Base-by-base conservation (phyloP, 2,329 filamentous ascomycete genomes). In the Fusarium floridanum region DNA sequence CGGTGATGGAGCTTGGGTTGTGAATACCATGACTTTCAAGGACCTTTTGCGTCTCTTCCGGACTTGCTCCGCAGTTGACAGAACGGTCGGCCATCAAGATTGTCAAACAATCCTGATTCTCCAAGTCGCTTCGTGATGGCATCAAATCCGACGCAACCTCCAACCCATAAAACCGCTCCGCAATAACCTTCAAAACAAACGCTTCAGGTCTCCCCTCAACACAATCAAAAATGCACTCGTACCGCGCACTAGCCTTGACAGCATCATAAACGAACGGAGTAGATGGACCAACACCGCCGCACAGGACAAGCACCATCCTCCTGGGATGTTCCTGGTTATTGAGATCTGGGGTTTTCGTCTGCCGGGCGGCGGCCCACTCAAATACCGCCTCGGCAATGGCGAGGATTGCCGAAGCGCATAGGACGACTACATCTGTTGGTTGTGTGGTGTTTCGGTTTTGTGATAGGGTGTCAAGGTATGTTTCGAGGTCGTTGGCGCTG, bases 381-480 rank as follows among this genome's bases (percentile, higher is more conserved):
- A 74, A 75, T 0, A 74, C 68, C 0, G 72, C 72, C 3, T 73
- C 72, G 0, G 72, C 53, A 0, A 75, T 73, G 11, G 65, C 32
- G 2, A 74, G 3, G 2, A 74, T 74, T 0, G 72, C 68, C 0
- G 72, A 74, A 5, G 68, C 72, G 0, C 65, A 74, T 0, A 74
- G 22, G 0, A 70, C 6, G 5, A 74, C 17, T 3, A 74, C 68
- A 45, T 74, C 29, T 0, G 20, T 3, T 7, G 11, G 3, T 16
- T 6, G 5, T 6, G 22, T 3, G 2, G 22, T 0, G 2, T 3
- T 16, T 0, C 8, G 1, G 29, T 0, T 1, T 16, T 11, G 6
- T 2, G n/a, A 11, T 0, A 64, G 16, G 0, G 37, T 56, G 7
- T 48, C 27, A 1, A 74, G 43, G 12, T 72, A 64, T 0, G 10